Evolutionary conservation across 75 land plant species (phyloP), one percentile per base, ranked within the genome.

Genomic region (Gnetum montanum): DNA sequence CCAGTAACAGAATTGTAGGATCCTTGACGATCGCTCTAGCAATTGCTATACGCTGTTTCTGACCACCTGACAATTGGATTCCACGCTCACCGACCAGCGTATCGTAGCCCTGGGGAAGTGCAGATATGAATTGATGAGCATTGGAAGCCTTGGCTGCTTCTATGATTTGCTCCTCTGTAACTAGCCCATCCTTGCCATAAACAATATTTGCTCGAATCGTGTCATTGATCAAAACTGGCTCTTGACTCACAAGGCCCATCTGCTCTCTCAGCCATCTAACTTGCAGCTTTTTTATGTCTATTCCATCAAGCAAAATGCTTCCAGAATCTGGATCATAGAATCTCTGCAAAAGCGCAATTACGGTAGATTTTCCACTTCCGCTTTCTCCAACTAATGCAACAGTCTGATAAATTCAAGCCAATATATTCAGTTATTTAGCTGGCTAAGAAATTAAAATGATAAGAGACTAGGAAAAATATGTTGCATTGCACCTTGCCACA

Each of bases 351-450:
- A 79, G 56, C 29, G 82, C 40, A 25, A 79, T 64, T 3, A 50
- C 78, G 15, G 82, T 74, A 13, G 78, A 74, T 41, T 79, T 79
- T 13, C 82, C 82, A 35, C 78, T 64, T 6, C 82, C 82, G 58
- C 82, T 79, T 55, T 76, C 78, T 46, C 82, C 82, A 34, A 79
- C 82, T 29, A 79, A 34, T 15, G 82, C 82, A 12, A 75, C 78
- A 10, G 66, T 68, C 78, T 75, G n/a, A n/a, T n/a, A n/a, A n/a
- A n/a, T n/a, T n/a, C n/a, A n/a, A n/a, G n/a, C n/a, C n/a, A n/a
- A n/a, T n/a, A n/a, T n/a, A n/a, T n/a, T n/a, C n/a, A n/a, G n/a
- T n/a, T n/a, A n/a, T n/a, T n/a, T n/a, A n/a, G n/a, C n/a, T n/a
- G n/a, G n/a, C n/a, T n/a, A n/a, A n/a, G n/a, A n/a, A n/a, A n/a